phyloP scores from a whole-genome alignment of 148 eudicot genomes.

The Gaultheria prostrata region DNA sequence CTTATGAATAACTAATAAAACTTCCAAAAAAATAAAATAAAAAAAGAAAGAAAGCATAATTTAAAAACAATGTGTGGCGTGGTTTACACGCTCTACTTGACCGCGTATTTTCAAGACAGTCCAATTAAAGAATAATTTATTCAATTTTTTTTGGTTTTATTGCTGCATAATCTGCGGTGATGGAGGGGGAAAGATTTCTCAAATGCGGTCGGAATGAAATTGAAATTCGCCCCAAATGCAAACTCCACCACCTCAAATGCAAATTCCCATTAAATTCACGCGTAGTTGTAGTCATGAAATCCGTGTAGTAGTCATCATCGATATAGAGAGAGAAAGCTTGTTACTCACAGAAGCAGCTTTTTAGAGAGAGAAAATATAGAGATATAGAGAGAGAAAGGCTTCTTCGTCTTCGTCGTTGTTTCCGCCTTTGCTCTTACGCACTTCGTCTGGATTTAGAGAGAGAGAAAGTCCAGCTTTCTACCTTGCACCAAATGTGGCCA shows the following conservation, averaged over 20 bases:
- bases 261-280: constrained; percentile 63
- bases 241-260: constrained; percentile 21
- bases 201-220: constrained; percentile 97
- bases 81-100: background rate
- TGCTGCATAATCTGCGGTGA: constrained; percentile 51
- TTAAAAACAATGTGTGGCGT: background rate
- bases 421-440: constrained; percentile 9
- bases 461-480: background rate
- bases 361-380: constrained; percentile 8
- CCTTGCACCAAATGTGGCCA: constrained; percentile 19
- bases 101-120: background rate
- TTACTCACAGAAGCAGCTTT: background rate
- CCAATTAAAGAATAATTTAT: background rate
- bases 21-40: too few species aligned
- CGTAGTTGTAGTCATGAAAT: constrained; percentile 58
- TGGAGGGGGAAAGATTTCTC: constrained; percentile 31
- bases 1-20: too few species aligned
- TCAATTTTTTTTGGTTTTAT: constrained; percentile 11
- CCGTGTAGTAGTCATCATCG: constrained; percentile 33
- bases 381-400: background rate
- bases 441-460: background rate
- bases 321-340: background rate
- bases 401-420: constrained; percentile 15
- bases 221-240: constrained; percentile 59
- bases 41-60: too few species aligned